Evolutionary conservation across 495 filamentous ascomycete genomes (phyloP), one percentile per base, ranked within the genome.

Genomic region (Amniculicola lignicola): DNA sequence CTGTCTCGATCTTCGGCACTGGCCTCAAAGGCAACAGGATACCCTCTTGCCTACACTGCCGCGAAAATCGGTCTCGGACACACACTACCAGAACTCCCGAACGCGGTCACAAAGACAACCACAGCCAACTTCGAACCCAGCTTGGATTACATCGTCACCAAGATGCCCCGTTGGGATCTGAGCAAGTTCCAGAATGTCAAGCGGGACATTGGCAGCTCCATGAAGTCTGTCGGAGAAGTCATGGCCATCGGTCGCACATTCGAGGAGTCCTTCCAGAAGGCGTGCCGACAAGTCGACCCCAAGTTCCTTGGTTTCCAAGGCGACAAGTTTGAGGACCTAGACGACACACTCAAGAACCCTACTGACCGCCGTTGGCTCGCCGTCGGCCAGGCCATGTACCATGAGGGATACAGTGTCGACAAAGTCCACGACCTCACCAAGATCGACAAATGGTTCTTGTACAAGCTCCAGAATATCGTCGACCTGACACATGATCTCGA

Each of bases 181-280:
- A 81, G 87, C 75, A 98, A 98, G 76, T 98, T 98, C 76, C 92
- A 96, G 75, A 90, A 98, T 67, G 92, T 98, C 57, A 92, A 95
- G 77, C 85, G 92, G 45, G 89, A 95, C 70, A 98, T 98, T 70
- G 92, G 92, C 50, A 92, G 87, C 67, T 86, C 92, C 29, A 98
- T 98, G 73, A 96, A 96, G 77, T 96, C 92, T 27, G 92, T 98
- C 40, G 92, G 92, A 54, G 92, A 98, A 73, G 92, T 98, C 43
- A 98, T 98, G 92, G 93, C 92, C 45, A 98, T 98, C 71, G 92
- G 92, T 56, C 82, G 92, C 68, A 96, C 93, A 33, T 98, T 95
- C 62, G 93, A 98, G 72, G 92, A 98, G 74, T 95, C 89, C n/a
- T 92, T 98, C 70, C 92, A 98, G 72, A 98, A 98, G 74, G 92